Conservation (phyloP, 2,329 filamentous ascomycete species). For the Grosmannia serpens region DNA sequence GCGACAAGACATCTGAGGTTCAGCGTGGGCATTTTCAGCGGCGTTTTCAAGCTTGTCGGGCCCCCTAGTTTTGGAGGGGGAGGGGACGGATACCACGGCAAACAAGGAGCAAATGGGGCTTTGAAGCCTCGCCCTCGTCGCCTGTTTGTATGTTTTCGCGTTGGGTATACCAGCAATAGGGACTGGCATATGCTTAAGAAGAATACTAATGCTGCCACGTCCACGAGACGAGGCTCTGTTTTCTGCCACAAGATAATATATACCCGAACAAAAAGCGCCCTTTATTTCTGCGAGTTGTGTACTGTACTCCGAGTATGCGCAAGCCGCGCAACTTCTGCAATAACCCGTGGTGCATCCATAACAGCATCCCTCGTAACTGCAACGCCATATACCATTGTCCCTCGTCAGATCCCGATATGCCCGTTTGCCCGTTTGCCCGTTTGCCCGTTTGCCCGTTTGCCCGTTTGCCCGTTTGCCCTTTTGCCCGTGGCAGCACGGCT, state of each 20-base stretch:
- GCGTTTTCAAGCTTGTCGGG: not conserved
- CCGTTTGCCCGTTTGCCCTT: too few relatives aligned
- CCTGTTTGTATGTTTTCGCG: not conserved
- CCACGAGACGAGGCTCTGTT: not conserved
- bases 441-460: too few relatives aligned
- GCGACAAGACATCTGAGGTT: not conserved
- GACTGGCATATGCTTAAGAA: not conserved
- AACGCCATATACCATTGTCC: not conserved
- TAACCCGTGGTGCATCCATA: not conserved
- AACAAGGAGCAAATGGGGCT: not conserved
- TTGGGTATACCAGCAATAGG: not conserved
- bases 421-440: too few relatives aligned
- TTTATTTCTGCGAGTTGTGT: not conserved
- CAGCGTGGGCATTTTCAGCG: slow-evolving; percentile 3
- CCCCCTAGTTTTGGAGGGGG: not conserved
- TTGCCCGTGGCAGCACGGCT: too few relatives aligned
- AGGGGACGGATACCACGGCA: not conserved
- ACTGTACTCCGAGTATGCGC: not conserved
- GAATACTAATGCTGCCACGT: not conserved
- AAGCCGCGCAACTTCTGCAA: not conserved
- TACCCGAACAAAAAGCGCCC: not conserved
- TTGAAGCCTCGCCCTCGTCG: not conserved
- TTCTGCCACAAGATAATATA: not conserved
- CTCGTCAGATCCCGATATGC: not conserved
- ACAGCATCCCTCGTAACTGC: not conserved